Percentiles rank a stretch among this genome's conserved stretches.
These are phyloP conservation scores for Gentiana straminea DNA, from an alignment of 257 asterid genomes.

Conservation along the genomic window DNA sequence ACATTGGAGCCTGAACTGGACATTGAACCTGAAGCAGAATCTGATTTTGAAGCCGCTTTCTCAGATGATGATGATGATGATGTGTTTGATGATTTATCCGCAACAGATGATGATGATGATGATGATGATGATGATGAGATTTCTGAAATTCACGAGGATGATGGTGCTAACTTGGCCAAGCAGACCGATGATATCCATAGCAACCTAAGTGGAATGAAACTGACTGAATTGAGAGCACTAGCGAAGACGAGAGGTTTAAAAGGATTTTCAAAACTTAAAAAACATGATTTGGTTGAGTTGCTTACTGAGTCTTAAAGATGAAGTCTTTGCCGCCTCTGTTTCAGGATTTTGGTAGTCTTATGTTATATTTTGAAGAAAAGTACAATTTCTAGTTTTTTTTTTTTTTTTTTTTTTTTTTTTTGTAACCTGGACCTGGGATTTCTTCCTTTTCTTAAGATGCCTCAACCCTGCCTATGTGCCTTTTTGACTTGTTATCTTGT, in stretches of 20 bases:
- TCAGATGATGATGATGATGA: conserved; percentile 31
- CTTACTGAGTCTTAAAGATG: conserved; percentile 21
- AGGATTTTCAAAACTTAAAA: conserved; percentile 29
- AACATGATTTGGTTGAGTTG: conserved; percentile 28
- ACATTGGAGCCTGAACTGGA: conserved; percentile 19
- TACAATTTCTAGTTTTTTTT: no score
- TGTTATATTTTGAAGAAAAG: no score
- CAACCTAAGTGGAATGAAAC: conserved; percentile 24
- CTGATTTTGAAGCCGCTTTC: conserved; percentile 25
- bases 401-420: no score
- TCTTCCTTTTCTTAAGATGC: no score
- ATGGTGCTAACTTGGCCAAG: conserved; percentile 10
- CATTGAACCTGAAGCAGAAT: conserved; percentile 27
- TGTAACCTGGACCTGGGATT: no score
- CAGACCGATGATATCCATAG: background rate
- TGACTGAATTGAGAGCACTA: conserved; percentile 25
- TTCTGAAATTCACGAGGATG: conserved; percentile 15
- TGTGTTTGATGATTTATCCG: conserved; percentile 14
- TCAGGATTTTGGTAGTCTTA: no score
- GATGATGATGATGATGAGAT: conserved; percentile 17
- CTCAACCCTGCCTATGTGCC: no score
- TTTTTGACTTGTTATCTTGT: no score
- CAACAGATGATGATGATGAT: conserved; percentile 14
- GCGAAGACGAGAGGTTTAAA: conserved; percentile 30
- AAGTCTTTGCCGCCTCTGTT: no score